These are phyloP conservation scores for Malus orientalis DNA, from an alignment of 306 rosid genomes.

Conservation along the genomic window DNA sequence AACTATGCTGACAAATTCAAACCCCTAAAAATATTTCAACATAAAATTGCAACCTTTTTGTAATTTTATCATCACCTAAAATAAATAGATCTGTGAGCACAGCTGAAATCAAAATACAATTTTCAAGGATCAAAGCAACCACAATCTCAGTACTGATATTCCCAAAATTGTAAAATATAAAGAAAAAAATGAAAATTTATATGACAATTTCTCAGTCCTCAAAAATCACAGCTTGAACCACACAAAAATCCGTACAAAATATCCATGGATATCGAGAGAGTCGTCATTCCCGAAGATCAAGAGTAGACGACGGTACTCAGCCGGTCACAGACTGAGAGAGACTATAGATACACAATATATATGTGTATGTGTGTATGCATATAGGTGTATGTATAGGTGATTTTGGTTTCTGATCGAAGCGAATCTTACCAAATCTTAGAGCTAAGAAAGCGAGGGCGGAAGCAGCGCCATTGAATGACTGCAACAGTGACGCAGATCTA, in stretches of 20 bases:
- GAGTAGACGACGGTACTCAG: background rate
- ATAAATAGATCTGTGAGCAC: constrained; percentile 7
- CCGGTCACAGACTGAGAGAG: background rate
- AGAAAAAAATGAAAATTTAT: too few relatives aligned
- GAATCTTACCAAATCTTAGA: constrained; percentile 47
- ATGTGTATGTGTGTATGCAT: background rate
- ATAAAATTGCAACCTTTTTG: background rate
- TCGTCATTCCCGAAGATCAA: constrained; percentile 3
- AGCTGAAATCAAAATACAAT: background rate
- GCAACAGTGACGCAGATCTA: constrained; percentile 39
- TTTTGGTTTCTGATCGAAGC: constrained; percentile 5
- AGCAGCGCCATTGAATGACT: constrained; percentile 10
- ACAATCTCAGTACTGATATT: background rate
- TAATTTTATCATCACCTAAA: background rate
- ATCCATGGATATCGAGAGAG: background rate
- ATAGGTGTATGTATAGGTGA: background rate
- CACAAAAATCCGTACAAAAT: background rate
- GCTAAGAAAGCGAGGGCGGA: constrained; percentile 18
- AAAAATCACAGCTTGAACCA: background rate
- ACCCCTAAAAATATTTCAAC: too few relatives aligned
- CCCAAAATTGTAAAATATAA: background rate
- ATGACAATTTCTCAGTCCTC: background rate
- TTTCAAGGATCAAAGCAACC: background rate
- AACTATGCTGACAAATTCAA: background rate
- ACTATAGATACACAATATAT: background rate